A percentile compares a stretch with the other conserved stretches of the same genome.
phyloP scores from a whole-genome alignment of 768 basidiomycete species.

The Hypholoma sublateritium region DNA sequence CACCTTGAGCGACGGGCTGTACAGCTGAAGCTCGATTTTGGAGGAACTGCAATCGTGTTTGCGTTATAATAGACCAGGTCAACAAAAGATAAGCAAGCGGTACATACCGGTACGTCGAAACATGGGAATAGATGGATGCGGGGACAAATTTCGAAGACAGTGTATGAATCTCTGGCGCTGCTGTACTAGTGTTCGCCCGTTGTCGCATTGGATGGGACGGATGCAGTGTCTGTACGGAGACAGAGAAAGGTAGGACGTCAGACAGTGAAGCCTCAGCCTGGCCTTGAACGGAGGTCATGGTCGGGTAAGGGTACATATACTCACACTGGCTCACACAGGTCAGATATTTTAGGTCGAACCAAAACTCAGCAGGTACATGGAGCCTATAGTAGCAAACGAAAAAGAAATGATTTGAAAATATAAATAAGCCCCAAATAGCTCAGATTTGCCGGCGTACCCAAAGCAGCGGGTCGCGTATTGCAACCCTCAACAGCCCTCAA shows the following conservation, averaged over 20 bases:
- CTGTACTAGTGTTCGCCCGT: conserved; percentile 26
- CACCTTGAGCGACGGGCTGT: conserved; percentile 61
- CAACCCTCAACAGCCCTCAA: too few species aligned
- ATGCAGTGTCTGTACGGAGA: conserved; percentile 10
- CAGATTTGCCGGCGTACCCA: conserved; percentile 17
- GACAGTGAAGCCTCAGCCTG: conserved; percentile 15
- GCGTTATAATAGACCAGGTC: not conserved
- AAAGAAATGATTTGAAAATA: conserved; percentile 16
- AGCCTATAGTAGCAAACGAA: conserved; percentile 16
- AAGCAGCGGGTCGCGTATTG: conserved; percentile 19
- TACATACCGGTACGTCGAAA: conserved; percentile 50
- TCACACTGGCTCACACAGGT: conserved; percentile 16
- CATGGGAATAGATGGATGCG: conserved; percentile 39
- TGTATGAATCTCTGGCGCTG: conserved; percentile 27
- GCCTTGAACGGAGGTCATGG: conserved; percentile 15
- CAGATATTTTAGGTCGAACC: conserved; percentile 15
- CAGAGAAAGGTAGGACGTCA: conserved; percentile 12
- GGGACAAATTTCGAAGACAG: conserved; percentile 36
- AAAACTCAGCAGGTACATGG: conserved; percentile 24
- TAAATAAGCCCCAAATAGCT: conserved; percentile 14
- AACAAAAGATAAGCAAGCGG: not conserved
- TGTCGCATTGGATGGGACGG: conserved; percentile 21
- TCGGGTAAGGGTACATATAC: conserved; percentile 22
- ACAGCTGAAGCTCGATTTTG: conserved; percentile 60
- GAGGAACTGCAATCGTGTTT: conserved; percentile 36